Conservation (phyloP, 768 basidiomycete species). For the Rhodosporidiobolus odoratus region DNA sequence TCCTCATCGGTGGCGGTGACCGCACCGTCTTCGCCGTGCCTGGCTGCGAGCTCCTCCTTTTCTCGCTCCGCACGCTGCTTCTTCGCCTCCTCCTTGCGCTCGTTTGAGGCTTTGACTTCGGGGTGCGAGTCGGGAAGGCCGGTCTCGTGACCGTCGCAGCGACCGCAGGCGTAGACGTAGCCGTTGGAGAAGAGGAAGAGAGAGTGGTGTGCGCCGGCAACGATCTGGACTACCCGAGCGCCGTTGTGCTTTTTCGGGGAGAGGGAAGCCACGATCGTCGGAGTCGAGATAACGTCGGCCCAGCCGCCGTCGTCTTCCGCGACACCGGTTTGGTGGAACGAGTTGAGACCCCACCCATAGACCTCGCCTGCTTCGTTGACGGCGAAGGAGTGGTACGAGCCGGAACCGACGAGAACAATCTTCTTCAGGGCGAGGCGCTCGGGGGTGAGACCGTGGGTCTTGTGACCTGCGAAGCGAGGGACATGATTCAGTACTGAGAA, state of each 20-base stretch:
- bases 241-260: slow-evolving; percentile 46
- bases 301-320: slow-evolving; percentile 46
- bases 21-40: slow-evolving; percentile 29
- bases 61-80: slow-evolving; percentile 28
- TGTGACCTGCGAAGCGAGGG: slow-evolving; percentile 54
- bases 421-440: slow-evolving; percentile 76
- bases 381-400: slow-evolving; percentile 82
- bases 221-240: slow-evolving; percentile 57
- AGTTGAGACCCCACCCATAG: slow-evolving; percentile 94
- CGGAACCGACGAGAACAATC: slow-evolving; percentile 68
- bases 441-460: slow-evolving; percentile 81
- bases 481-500: background rate
- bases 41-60: slow-evolving; percentile 13
- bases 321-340: slow-evolving; percentile 65
- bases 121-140: slow-evolving; percentile 56
- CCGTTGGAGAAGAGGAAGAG: slow-evolving; percentile 80
- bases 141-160: slow-evolving; percentile 75
- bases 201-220: slow-evolving; percentile 80
- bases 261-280: slow-evolving; percentile 49
- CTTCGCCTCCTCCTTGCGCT: slow-evolving; percentile 43
- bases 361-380: slow-evolving; percentile 75
- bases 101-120: slow-evolving; percentile 38
- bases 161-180: slow-evolving; percentile 78
- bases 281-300: slow-evolving; percentile 53
- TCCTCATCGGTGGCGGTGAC: slow-evolving; percentile 33